These are phyloP conservation scores for Setaria italica DNA, from an alignment of 202 grass and related monocot species.

Conservation along the genomic window DNA sequence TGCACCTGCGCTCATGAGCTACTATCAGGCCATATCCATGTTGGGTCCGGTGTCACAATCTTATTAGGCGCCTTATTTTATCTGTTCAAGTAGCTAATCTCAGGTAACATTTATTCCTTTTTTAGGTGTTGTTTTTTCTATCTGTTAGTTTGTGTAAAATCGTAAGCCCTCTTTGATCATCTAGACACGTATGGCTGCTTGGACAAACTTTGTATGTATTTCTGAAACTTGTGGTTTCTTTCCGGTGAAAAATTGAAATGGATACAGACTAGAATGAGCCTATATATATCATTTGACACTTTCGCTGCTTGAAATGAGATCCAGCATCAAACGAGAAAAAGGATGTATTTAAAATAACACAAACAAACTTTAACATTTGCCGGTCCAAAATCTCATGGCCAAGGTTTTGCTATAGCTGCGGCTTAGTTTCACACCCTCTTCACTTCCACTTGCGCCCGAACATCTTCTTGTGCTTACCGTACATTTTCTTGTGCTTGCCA, in stretches of 20 bases:
- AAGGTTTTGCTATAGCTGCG: neutral
- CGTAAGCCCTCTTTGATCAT: no score
- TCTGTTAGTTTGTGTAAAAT: no score
- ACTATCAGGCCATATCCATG: no score
- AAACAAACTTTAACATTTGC: neutral
- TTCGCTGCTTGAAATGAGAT: neutral
- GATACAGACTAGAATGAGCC: no score
- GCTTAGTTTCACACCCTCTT: neutral
- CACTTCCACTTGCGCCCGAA: constrained; percentile 59
- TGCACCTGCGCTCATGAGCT: no score
- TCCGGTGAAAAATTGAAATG: neutral
- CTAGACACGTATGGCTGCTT: no score
- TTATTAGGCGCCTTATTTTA: no score
- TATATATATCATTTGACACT: neutral
- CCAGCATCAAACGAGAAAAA: neutral
- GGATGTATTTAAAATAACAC: neutral
- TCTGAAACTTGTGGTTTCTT: neutral
- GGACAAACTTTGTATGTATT: no score
- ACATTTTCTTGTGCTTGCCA: constrained; percentile 50
- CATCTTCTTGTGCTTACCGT: constrained; percentile 52
- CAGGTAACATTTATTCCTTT: no score
- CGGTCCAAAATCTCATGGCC: neutral
- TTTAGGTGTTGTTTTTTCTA: no score
- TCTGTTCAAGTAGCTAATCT: no score
- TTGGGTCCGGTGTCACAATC: no score